Percentiles rank a stretch among this genome's conserved stretches.
These are phyloP conservation scores for Conticribra weissflogii DNA, from an alignment of 108 stramenopile genomes.

Conservation along the genomic window DNA sequence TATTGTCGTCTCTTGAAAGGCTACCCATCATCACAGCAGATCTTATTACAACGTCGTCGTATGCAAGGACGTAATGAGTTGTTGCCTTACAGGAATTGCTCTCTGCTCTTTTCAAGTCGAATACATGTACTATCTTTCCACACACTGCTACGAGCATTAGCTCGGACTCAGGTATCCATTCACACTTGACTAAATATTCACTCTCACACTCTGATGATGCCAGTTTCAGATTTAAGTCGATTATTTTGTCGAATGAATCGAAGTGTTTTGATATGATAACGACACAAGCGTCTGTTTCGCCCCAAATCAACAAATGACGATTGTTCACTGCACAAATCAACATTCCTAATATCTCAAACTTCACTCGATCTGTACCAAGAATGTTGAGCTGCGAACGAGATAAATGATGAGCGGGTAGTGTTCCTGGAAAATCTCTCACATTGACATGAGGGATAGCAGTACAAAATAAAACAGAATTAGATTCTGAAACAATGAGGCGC, in stretches of 20 bases:
- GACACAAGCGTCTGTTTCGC: constrained; percentile 59
- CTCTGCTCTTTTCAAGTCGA: constrained; percentile 51
- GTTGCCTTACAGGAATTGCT: constrained; percentile 36
- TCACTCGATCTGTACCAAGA: constrained; percentile 49
- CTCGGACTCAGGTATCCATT: constrained; percentile 74
- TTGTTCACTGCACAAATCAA: constrained; percentile 61
- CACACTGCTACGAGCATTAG: constrained; percentile 58
- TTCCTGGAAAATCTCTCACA: constrained; percentile 33
- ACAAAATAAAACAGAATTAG: constrained; percentile 64
- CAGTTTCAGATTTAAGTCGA: constrained; percentile 56
- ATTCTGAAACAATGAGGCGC: constrained; percentile 62
- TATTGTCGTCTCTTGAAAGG: constrained; percentile 14
- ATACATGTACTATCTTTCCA: constrained; percentile 64
- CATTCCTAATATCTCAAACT: constrained; percentile 67
- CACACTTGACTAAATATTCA: constrained; percentile 62
- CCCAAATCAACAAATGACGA: constrained; percentile 74
- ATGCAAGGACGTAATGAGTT: constrained; percentile 51
- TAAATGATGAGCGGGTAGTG: constrained; percentile 34
- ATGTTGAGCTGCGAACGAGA: constrained; percentile 56
- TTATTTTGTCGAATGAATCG: constrained; percentile 54
- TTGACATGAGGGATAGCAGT: constrained; percentile 57
- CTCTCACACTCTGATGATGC: constrained; percentile 62
- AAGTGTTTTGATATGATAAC: constrained; percentile 51
- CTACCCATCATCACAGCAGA: constrained; percentile 34
- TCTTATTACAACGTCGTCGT: constrained; percentile 50